A percentile compares a stretch with the other conserved stretches of the same genome.
Conservation (phyloP, 2,329 filamentous ascomycete genomes). For the Sclerotinia nivalis region DNA sequence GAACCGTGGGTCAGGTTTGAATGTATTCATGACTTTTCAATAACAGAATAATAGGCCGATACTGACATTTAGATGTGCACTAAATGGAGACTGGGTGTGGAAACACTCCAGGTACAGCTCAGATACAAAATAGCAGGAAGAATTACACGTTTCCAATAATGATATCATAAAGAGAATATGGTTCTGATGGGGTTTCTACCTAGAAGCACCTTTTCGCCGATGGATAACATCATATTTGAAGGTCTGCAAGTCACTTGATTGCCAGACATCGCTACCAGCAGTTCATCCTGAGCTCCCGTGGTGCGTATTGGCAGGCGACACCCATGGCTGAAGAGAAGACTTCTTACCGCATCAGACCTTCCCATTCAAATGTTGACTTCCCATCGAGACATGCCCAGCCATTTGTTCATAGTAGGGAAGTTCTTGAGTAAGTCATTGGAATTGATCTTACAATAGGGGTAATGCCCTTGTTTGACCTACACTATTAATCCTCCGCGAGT, state of each 20-base stretch:
- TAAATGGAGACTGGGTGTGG: background rate
- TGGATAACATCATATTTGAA: background rate
- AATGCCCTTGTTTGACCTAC: background rate
- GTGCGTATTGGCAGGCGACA: background rate
- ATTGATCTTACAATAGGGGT: background rate
- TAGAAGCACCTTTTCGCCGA: background rate
- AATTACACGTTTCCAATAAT: background rate
- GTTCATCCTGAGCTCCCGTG: background rate
- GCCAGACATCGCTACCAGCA: background rate
- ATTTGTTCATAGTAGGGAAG: background rate
- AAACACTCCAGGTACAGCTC: too few relatives aligned
- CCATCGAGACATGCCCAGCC: background rate
- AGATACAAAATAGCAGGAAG: background rate
- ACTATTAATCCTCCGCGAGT: background rate
- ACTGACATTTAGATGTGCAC: background rate
- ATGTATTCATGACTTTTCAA: background rate
- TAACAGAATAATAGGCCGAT: background rate
- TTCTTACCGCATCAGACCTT: background rate
- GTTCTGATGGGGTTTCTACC: background rate
- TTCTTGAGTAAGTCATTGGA: background rate
- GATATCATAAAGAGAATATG: background rate
- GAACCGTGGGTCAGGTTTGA: too few relatives aligned
- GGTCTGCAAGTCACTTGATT: conserved; percentile 5
- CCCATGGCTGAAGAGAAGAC: background rate
- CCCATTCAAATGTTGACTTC: background rate